A percentile compares a stretch with the other conserved stretches of the same genome.
These are phyloP conservation scores for Punctularia strigosozonata DNA, from an alignment of 768 basidiomycete species.

Conservation along the genomic window DNA sequence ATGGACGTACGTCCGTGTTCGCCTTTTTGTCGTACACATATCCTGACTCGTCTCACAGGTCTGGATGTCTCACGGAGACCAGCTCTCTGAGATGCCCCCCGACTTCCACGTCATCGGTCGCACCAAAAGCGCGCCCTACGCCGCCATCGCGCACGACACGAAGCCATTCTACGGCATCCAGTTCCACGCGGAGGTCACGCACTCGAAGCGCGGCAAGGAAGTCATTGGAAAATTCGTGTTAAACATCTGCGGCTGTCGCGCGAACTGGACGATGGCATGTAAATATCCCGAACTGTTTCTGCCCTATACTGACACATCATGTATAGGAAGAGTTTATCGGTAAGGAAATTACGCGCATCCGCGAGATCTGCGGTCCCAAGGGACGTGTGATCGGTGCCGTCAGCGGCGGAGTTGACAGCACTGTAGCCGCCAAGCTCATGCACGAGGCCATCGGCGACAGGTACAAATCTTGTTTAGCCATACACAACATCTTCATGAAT, in stretches of 20 bases:
- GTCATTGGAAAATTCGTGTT: conserved; percentile 79
- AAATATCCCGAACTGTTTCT: neutral
- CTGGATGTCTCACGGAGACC: conserved; percentile 99
- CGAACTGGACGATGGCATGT: conserved; percentile 88
- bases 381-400: conserved; percentile 98
- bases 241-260: conserved; percentile 69
- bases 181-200: conserved; percentile 98
- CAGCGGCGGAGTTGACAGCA: conserved; percentile 94
- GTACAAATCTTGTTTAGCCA: conserved; percentile 39
- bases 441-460: conserved; percentile 98
- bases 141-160: conserved; percentile 83
- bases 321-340: conserved; percentile 90
- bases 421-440: conserved; percentile 98
- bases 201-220: conserved; percentile 81
- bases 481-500: too few relatives aligned
- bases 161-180: conserved; percentile 94
- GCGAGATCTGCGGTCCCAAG: conserved; percentile 85
- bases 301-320: neutral
- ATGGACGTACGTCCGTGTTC: conserved; percentile 54
- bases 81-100: conserved; percentile 68
- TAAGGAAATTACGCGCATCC: conserved; percentile 89
- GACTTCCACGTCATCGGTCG: conserved; percentile 83
- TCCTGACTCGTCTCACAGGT: conserved; percentile 41
- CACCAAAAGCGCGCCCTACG: conserved; percentile 81
- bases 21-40: conserved; percentile 4